A percentile compares a stretch with the other conserved stretches of the same genome.
Evolutionary conservation across 2,329 filamentous ascomycete species (phyloP).

Genomic region (Pezicula radicicola): DNA sequence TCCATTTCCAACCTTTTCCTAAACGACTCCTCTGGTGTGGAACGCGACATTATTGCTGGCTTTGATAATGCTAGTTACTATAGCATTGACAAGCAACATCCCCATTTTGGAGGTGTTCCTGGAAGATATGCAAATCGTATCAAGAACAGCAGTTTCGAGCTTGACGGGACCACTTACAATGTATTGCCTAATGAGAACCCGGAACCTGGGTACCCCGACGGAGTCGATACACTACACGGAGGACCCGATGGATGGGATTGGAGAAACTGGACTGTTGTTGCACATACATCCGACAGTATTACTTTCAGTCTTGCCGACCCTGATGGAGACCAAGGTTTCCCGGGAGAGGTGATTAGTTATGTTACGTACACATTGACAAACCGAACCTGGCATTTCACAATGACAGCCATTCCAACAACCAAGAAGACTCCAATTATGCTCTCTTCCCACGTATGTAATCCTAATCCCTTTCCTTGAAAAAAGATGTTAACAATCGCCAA

Average conservation of each 20-base stretch:
- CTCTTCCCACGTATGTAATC: slow-evolving; percentile 48
- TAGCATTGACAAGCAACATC: slow-evolving; percentile 58
- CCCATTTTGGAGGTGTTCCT: slow-evolving; percentile 69
- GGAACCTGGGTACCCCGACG: slow-evolving; percentile 44
- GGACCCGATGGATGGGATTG: slow-evolving; percentile 73
- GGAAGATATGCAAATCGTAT: slow-evolving; percentile 81
- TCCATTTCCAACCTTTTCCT: slow-evolving; percentile 70
- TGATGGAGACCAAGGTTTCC: slow-evolving; percentile 74
- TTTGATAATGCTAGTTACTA: slow-evolving; percentile 77
- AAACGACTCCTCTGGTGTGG: slow-evolving; percentile 63
- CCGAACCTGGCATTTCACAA: slow-evolving; percentile 69
- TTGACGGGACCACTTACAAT: slow-evolving; percentile 60
- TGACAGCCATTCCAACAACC: slow-evolving; percentile 67
- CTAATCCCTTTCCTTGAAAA: not conserved
- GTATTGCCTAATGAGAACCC: slow-evolving; percentile 63
- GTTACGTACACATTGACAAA: slow-evolving; percentile 70
- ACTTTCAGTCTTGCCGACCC: slow-evolving; percentile 73
- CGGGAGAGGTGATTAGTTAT: slow-evolving; percentile 71
- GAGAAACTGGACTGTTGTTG: slow-evolving; percentile 73
- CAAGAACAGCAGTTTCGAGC: slow-evolving; percentile 69
- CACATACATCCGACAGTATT: slow-evolving; percentile 62
- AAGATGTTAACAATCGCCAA: slow-evolving; percentile 28
- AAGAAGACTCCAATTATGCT: slow-evolving; percentile 83
- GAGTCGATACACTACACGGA: slow-evolving; percentile 65
- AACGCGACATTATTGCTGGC: slow-evolving; percentile 69